Evolutionary conservation across 2,329 filamentous ascomycete genomes (phyloP).

Genomic region (Aspergillus ruber): DNA sequence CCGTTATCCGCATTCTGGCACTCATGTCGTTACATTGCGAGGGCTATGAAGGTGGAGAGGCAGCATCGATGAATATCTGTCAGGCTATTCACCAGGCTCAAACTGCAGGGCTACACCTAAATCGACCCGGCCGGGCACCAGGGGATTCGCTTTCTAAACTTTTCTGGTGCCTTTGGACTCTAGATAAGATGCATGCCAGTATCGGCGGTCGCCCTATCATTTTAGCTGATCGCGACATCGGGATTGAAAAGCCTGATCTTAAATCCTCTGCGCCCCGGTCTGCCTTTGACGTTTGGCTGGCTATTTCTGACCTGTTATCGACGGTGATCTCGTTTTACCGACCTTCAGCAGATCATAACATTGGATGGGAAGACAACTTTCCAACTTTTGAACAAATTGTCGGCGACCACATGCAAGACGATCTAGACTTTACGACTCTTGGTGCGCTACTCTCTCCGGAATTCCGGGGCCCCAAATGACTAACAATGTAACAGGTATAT

Average conservation of each 20-base stretch:
- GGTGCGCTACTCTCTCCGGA: constrained; percentile 11
- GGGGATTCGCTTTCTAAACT: constrained; percentile 25
- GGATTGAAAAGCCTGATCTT: constrained; percentile 24
- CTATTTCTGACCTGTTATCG: constrained; percentile 31
- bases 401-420: constrained; percentile 17
- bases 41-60: constrained; percentile 34
- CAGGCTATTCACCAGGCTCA: constrained; percentile 38
- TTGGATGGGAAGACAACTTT: constrained; percentile 34
- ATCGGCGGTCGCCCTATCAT: constrained; percentile 35
- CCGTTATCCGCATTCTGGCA: constrained; percentile 32
- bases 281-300: constrained; percentile 33
- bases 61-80: constrained; percentile 34
- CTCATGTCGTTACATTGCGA: constrained; percentile 38
- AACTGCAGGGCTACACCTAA: constrained; percentile 34
- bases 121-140: constrained; percentile 25
- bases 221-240: constrained; percentile 35
- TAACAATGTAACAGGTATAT: constrained; percentile 2
- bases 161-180: constrained; percentile 37
- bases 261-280: constrained; percentile 9
- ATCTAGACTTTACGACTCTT: constrained; percentile 24
- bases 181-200: constrained; percentile 38
- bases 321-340: constrained; percentile 36
- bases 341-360: constrained; percentile 25
- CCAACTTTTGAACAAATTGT: constrained; percentile 32
- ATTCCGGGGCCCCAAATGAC: neutral